Evolutionary conservation across 2,329 filamentous ascomycete species (phyloP).

Genomic region (Calonectria pseudoreteaudii): DNA sequence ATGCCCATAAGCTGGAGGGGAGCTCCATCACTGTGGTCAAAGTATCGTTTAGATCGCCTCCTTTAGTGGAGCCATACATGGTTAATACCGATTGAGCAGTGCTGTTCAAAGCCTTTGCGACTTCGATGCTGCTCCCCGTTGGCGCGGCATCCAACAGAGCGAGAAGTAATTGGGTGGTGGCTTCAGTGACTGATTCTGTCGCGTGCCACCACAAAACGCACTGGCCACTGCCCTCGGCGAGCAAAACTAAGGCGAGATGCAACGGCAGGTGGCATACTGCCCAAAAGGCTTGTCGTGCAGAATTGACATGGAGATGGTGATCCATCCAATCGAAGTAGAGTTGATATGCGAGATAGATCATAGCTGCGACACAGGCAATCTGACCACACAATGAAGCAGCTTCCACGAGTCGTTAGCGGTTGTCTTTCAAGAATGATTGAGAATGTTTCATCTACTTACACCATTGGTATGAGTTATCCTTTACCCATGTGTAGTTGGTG

Average conservation of each 20-base stretch:
- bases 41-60: too few relatives aligned
- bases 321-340: slow-evolving; percentile 29
- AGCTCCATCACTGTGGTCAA: too few relatives aligned
- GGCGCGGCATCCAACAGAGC: too few relatives aligned
- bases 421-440: background rate
- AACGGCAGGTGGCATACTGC: slow-evolving; percentile 11
- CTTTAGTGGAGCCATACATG: too few relatives aligned
- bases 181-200: background rate
- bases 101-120: too few relatives aligned
- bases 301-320: slow-evolving; percentile 10
- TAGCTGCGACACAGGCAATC: slow-evolving; percentile 6
- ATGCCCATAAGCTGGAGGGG: too few relatives aligned
- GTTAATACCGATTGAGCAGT: too few relatives aligned
- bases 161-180: too few relatives aligned
- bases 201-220: slow-evolving; percentile 20
- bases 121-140: too few relatives aligned
- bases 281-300: slow-evolving; percentile 7
- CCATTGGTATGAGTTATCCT: background rate
- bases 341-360: slow-evolving; percentile 15
- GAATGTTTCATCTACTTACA: background rate
- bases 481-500: slow-evolving; percentile 14
- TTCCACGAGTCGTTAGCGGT: background rate
- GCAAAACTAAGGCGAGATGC: slow-evolving; percentile 5
- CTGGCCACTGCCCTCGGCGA: slow-evolving; percentile 16
- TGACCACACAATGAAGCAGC: slow-evolving; percentile 11